These are phyloP conservation scores for Backusella circina DNA, from an alignment of 192 early-diverging fungal species.

Conservation along the genomic window DNA sequence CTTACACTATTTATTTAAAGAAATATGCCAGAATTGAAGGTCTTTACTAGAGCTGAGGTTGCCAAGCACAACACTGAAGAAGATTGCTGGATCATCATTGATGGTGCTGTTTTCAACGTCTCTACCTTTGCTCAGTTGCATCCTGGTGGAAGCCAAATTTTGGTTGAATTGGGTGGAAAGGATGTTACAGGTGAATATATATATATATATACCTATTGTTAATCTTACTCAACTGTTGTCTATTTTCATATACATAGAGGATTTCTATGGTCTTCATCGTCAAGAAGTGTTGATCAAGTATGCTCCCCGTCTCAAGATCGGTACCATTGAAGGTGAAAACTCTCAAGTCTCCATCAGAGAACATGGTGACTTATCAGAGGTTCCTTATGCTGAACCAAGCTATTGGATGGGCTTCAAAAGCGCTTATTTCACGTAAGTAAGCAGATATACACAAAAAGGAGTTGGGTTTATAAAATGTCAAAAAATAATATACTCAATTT, in stretches of 20 bases:
- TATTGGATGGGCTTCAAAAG: conserved; percentile 46
- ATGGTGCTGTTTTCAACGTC: conserved; percentile 55
- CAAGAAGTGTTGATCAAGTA: conserved; percentile 64
- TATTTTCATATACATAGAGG: conserved; percentile 5
- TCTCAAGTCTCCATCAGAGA: conserved; percentile 21
- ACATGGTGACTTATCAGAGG: conserved; percentile 60
- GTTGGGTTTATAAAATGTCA: conserved; percentile 3
- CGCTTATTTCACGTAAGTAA: conserved; percentile 34
- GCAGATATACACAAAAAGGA: neutral
- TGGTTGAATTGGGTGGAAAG: conserved; percentile 72
- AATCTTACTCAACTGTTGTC: neutral
- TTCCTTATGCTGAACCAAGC: conserved; percentile 78
- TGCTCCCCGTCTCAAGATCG: conserved; percentile 56
- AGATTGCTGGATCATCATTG: conserved; percentile 58
- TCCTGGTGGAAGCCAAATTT: conserved; percentile 53
- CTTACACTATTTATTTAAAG: neutral
- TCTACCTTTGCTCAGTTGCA: conserved; percentile 52
- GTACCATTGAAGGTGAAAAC: conserved; percentile 50
- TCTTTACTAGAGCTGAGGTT: conserved; percentile 32
- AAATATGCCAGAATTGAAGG: conserved; percentile 22
- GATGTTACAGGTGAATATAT: conserved; percentile 58
- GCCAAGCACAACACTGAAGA: conserved; percentile 29
- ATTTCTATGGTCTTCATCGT: conserved; percentile 35
- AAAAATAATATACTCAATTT: neutral
- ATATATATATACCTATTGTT: neutral